Percentiles rank a stretch among this genome's conserved stretches.
These are phyloP conservation scores for Suillus spraguei DNA, from an alignment of 768 basidiomycete genomes.

Conservation along the genomic window DNA sequence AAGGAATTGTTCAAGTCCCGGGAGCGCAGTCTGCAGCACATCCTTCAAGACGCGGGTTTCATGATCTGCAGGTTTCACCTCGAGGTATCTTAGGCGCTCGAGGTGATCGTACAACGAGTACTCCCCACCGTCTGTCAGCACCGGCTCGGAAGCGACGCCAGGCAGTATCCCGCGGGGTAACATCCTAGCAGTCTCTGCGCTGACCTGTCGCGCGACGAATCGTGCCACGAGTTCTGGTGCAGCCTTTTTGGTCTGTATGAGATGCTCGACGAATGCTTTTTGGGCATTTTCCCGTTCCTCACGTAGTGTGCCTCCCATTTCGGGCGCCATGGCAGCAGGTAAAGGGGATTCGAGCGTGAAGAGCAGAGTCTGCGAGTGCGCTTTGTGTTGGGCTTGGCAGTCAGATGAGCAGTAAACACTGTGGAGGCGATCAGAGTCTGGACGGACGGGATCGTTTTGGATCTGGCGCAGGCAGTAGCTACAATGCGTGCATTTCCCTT, in stretches of 20 bases:
- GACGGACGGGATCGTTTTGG: constrained; percentile 45
- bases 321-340: constrained; percentile 43
- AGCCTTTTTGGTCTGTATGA: constrained; percentile 50
- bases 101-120: constrained; percentile 77
- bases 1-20: constrained; percentile 73
- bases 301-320: constrained; percentile 32
- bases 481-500: constrained; percentile 69
- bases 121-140: constrained; percentile 45
- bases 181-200: constrained; percentile 63
- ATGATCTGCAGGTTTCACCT: constrained; percentile 49
- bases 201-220: constrained; percentile 73
- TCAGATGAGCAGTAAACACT: constrained; percentile 75
- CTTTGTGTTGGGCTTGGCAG: constrained; percentile 57
- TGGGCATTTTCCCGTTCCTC: constrained; percentile 62
- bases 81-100: constrained; percentile 71
- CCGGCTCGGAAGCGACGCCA: constrained; percentile 21
- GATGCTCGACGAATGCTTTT: constrained; percentile 53
- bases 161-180: constrained; percentile 29
- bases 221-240: constrained; percentile 65
- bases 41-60: constrained; percentile 53
- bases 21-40: constrained; percentile 62
- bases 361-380: constrained; percentile 67
- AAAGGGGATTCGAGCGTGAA: constrained; percentile 69
- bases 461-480: constrained; percentile 71
- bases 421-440: constrained; percentile 52